Percentiles rank a stretch among this genome's conserved stretches.
These are phyloP conservation scores for Trypanosomatidae sp. DNA, from an alignment of 208 protist genomes.

Conservation along the genomic window DNA sequence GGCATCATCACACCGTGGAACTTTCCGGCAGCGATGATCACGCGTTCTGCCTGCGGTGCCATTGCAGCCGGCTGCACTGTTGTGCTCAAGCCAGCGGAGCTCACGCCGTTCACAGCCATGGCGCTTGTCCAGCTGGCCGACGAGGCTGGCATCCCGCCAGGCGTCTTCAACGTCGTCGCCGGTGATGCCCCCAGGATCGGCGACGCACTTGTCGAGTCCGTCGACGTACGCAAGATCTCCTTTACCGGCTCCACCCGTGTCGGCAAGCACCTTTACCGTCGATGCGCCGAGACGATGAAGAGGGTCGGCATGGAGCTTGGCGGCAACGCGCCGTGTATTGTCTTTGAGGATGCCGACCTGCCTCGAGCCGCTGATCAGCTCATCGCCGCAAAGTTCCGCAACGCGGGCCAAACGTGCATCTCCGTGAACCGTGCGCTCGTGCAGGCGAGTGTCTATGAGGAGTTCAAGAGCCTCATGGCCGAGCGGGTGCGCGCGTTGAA, in stretches of 20 bases:
- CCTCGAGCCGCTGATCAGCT: slow-evolving; percentile 59
- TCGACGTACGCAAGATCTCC: slow-evolving; percentile 76
- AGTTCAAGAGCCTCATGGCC: slow-evolving; percentile 53
- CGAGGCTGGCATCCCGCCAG: slow-evolving; percentile 70
- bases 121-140: slow-evolving; percentile 69
- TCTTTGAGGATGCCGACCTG: slow-evolving; percentile 90
- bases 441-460: slow-evolving; percentile 60
- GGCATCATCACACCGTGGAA: slow-evolving; percentile 94
- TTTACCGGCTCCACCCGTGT: slow-evolving; percentile 89
- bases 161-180: slow-evolving; percentile 86
- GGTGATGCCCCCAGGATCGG: slow-evolving; percentile 68
- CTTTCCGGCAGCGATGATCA: slow-evolving; percentile 89
- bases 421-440: slow-evolving; percentile 83
- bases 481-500: slow-evolving; percentile 41
- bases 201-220: slow-evolving; percentile 55
- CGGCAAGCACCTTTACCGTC: slow-evolving; percentile 67
- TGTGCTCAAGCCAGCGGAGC: slow-evolving; percentile 87
- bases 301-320: slow-evolving; percentile 90
- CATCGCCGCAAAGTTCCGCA: slow-evolving; percentile 74
- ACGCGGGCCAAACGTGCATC: slow-evolving; percentile 92
- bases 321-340: slow-evolving; percentile 91
- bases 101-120: slow-evolving; percentile 79
- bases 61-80: slow-evolving; percentile 90
- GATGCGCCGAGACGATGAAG: slow-evolving; percentile 73
- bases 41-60: slow-evolving; percentile 74